phyloP scores from a whole-genome alignment of 495 filamentous ascomycete genomes.

The Aspergillus wentii region DNA sequence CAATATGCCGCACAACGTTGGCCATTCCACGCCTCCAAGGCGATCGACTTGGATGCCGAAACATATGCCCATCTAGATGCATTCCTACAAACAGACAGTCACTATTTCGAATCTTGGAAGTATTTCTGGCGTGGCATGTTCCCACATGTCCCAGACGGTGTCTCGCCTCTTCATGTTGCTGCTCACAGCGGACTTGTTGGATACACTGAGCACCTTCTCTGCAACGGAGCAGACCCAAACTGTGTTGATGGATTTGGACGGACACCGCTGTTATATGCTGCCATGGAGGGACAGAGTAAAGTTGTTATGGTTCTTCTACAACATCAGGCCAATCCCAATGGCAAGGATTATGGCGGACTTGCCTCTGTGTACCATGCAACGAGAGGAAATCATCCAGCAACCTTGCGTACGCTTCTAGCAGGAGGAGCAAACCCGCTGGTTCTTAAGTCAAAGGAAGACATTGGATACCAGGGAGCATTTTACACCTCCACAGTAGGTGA shows the following conservation, averaged over 20 bases:
- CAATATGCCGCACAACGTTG: conserved; percentile 23
- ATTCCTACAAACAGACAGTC: conserved; percentile 8
- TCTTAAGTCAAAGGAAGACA: neutral
- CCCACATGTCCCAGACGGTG: neutral
- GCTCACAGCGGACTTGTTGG: conserved; percentile 5
- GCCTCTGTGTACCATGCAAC: conserved; percentile 20
- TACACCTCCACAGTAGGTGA: neutral
- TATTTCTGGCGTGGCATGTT: neutral
- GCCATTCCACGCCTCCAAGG: conserved; percentile 15
- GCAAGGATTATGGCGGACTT: conserved; percentile 12
- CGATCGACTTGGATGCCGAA: neutral
- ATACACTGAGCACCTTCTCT: conserved; percentile 8
- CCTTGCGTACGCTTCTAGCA: neutral
- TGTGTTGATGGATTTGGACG: conserved; percentile 1
- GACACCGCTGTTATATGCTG: conserved; percentile 20
- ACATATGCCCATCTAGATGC: conserved; percentile 6
- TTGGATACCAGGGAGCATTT: too few species aligned
- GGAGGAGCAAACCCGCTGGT: neutral
- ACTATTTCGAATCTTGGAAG: conserved; percentile 2
- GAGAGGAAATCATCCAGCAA: conserved; percentile 1
- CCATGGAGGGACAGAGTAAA: conserved; percentile 11
- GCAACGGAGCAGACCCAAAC: conserved; percentile 2
- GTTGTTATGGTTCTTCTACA: conserved; percentile 15
- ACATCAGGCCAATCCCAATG: conserved; percentile 8
- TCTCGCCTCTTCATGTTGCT: conserved; percentile 9